Evolutionary conservation across 1,284 basidiomycete genomes (phyloP), one percentile per base, ranked within the genome.

Genomic region (Schizopora paradoxa): DNA sequence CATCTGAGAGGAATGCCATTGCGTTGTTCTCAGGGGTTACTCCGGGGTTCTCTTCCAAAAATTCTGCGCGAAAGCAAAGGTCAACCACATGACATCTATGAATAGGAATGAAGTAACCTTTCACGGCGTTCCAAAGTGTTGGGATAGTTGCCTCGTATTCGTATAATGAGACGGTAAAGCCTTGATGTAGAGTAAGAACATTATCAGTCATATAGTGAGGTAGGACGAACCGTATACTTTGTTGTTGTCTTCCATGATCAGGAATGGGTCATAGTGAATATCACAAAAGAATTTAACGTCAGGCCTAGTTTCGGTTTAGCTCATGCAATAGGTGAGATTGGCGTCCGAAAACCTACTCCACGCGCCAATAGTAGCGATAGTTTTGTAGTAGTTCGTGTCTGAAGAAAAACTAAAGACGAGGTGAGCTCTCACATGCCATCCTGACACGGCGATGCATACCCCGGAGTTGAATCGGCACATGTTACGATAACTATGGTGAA

Each of bases 381-480:
- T 71, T 62, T 38, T 65, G 63, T 16, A 79, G 58, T n/a, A 77
- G 61, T 19, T 68, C 68, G 51, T 79, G 75, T 44, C 66, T 60
- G 63, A 66, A 79, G 67, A 77, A 77, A 66, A 69, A 74, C 70
- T 73, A 51, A 19, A 10, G 21, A 8, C 13, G 7, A 19, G 16
- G 14, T 19, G 19, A 18, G 3, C 10, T 3, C 18, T 6, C 37
- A 39, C 18, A 45, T 27, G 10, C 51, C 21, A 41, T 45, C 33
- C 49, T 41, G n/a, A n/a, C n/a, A n/a, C n/a, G n/a, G 34, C 10
- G 23, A 40, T 45, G 58, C 79, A 62, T 66, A 91, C 91, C 27
- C 92, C 92, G 45, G 89, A 91, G 64, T 96, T 92, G 70, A 85
- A 97, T 16, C 95, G 82, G 61, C 93, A 96, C 91, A 95, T 90